Evolutionary conservation across 495 filamentous ascomycete species (phyloP), one percentile per base, ranked within the genome.

Genomic region (Xylaria sp.): DNA sequence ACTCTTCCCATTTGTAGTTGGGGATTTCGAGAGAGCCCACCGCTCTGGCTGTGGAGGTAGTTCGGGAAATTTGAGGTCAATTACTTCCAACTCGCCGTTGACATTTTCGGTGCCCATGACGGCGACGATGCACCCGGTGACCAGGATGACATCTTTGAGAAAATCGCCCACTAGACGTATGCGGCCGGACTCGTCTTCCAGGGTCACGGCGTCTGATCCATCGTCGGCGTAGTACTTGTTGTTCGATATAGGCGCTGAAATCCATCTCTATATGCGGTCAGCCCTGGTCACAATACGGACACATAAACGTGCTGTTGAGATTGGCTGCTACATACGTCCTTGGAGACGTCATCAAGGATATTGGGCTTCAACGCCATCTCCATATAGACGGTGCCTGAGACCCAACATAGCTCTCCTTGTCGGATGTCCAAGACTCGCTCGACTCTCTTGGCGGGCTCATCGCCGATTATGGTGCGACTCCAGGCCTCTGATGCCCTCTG

Each of bases 101-200:
- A 86, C 84, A 72, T 97, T 97, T 77, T 99, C 97, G 0, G 94
- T 97, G 44, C 97, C 97, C 82, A 99, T 86, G 0, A 92, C 94
- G 15, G 94, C 94, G 48, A 98, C 86, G 68, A 98, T 92, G 70
- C 92, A 95, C 8, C 97, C 97, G 0, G 97, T 99, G 19, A 97
- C 94, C 8, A 98, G 83, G 70, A 93, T 85, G 11, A 89, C 85
- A 14, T 85, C 82, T 66, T 86, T 79, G 44, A 98, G 80, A 15
- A 87, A 76, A 41, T 85, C 81, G 0, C 97, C 97, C 7, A 90
- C 89, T 7, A 99, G 83, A 11, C 92, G 87, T 69, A 99, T 81
- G n/a, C 97, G 91, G 29, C 97, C 97, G 8, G 93, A 97, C 77
- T 98, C 95, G 77, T 99, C 97, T 78, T 99, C 97, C 44, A 99